Evolutionary conservation across 2,329 filamentous ascomycete species (phyloP), one percentile per base, ranked within the genome.

Genomic region (Alternaria rosae): DNA sequence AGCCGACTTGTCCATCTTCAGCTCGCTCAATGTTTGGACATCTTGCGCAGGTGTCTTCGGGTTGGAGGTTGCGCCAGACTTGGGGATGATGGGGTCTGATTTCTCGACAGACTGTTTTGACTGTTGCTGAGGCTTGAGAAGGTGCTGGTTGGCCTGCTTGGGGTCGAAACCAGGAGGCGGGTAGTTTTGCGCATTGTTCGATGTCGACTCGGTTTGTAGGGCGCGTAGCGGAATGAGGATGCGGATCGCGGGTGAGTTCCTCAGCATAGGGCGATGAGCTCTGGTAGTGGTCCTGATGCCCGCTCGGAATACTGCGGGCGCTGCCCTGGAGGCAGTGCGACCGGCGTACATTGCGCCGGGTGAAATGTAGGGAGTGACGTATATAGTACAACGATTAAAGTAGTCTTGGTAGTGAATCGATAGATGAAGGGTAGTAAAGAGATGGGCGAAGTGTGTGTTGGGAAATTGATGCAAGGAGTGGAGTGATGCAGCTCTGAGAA

Each of bases 101-200:
- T 68, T 71, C 44, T 75, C 75, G 21, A 69, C 61, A 15, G 59
- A 62, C 3, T 67, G 57, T 7, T 70, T 64, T 6, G 66, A 52
- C 48, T 76, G 74, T 43, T 76, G 65, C 8, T 70, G 63, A 4
- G 69, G 79, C 61, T 82, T 87, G 3, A 88, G 81, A 50, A 95
- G 83, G 12, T 93, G 92, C 78, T 93, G 94, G 86, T 93, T 94
- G 70, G 94, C 94, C 82, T 93, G 86, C 75, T 94, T 90, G n/a
- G 92, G 85, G 77, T 95, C 94, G 84, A 97, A 97, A 26, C 94
- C 94, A 13, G 93, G 94, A 59, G 94, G 94, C 45, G 93, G 94
- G 51, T 87, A 89, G 57, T 85, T 84, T 54, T 86, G 82, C 42
- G 77, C 76, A 20, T 80, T 71, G 47, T 74, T 74, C 20, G 84